These are phyloP conservation scores for Obba rivulosa DNA, from an alignment of 768 basidiomycete genomes.

Conservation along the genomic window DNA sequence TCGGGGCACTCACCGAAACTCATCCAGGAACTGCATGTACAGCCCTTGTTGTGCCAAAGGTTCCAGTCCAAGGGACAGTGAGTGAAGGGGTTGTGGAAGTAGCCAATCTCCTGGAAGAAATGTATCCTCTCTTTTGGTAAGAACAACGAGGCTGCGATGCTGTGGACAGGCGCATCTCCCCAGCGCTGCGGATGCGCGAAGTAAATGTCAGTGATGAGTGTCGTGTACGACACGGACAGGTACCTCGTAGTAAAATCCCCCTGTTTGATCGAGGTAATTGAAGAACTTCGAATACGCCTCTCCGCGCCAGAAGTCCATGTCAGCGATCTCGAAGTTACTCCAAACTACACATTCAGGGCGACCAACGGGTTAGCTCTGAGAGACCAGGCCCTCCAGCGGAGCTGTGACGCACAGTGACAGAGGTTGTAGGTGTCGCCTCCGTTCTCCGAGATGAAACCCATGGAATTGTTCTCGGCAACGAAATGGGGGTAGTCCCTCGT, in stretches of 20 bases:
- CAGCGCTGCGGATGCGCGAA: conserved; percentile 22
- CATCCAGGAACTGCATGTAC: conserved; percentile 42
- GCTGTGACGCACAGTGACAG: conserved; percentile 35
- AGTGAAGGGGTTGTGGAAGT: conserved; percentile 49
- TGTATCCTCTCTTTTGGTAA: conserved; percentile 54
- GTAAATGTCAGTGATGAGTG: not conserved
- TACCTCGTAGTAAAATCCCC: conserved; percentile 92
- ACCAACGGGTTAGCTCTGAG: not conserved
- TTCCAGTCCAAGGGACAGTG: conserved; percentile 38
- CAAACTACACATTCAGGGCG: conserved; percentile 35
- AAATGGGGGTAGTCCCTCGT: conserved; percentile 47
- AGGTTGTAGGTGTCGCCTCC: conserved; percentile 57
- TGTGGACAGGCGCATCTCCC: conserved; percentile 45
- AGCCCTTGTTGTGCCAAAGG: conserved; percentile 37
- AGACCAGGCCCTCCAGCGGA: not conserved
- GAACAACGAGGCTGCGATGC: conserved; percentile 45
- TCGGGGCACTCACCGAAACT: conserved; percentile 54
- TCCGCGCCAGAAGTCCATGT: conserved; percentile 83
- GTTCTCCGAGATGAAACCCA: conserved; percentile 64
- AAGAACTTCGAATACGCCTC: conserved; percentile 85
- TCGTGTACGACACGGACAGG: not conserved
- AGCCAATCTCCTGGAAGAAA: conserved; percentile 72
- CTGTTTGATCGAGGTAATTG: conserved; percentile 70
- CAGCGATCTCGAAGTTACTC: conserved; percentile 77
- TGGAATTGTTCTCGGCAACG: conserved; percentile 50